Evolutionary conservation across 371 early-diverging fungal genomes (phyloP).

Genomic region (Choanephora cucurbitarum): DNA sequence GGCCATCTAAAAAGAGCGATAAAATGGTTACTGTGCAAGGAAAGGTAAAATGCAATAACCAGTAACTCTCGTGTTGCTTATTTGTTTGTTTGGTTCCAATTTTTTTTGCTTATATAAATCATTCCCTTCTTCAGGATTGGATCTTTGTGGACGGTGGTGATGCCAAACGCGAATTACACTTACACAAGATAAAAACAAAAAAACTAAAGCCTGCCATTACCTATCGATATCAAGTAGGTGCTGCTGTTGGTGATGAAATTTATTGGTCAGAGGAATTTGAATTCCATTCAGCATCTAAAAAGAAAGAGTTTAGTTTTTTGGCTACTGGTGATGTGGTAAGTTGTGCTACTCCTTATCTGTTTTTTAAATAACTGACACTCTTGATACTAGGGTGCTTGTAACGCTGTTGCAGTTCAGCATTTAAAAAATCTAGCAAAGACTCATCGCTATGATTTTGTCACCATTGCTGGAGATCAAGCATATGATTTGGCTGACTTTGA

Average conservation of each 20-base stretch:
- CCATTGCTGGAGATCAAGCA: slow-evolving; percentile 49
- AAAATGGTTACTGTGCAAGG: slow-evolving; percentile 7
- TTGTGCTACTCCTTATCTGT: background rate
- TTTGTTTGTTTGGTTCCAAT: slow-evolving; percentile 1
- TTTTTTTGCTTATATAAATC: slow-evolving; percentile 1
- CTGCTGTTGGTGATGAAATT: background rate
- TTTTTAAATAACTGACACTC: background rate
- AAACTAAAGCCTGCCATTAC: slow-evolving; percentile 20
- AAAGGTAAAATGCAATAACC: slow-evolving; percentile 14
- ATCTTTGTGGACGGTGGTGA: slow-evolving; percentile 39
- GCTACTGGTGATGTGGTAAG: slow-evolving; percentile 49
- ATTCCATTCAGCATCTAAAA: slow-evolving; percentile 39
- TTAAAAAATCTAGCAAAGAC: slow-evolving; percentile 34
- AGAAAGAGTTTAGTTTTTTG: slow-evolving; percentile 37
- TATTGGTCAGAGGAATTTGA: slow-evolving; percentile 35
- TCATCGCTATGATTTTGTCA: slow-evolving; percentile 48
- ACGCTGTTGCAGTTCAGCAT: slow-evolving; percentile 41
- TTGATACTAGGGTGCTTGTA: slow-evolving; percentile 37
- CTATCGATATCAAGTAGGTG: slow-evolving; percentile 39
- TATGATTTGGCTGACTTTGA: slow-evolving; percentile 47
- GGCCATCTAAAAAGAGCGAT: slow-evolving; percentile 30
- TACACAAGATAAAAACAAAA: slow-evolving; percentile 31
- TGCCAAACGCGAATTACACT: slow-evolving; percentile 25
- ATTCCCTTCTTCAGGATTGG: slow-evolving; percentile 23
- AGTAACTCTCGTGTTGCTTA: slow-evolving; percentile 2